Base-by-base conservation (phyloP, 2,329 filamentous ascomycete genomes). In the Claviceps pusilla region DNA sequence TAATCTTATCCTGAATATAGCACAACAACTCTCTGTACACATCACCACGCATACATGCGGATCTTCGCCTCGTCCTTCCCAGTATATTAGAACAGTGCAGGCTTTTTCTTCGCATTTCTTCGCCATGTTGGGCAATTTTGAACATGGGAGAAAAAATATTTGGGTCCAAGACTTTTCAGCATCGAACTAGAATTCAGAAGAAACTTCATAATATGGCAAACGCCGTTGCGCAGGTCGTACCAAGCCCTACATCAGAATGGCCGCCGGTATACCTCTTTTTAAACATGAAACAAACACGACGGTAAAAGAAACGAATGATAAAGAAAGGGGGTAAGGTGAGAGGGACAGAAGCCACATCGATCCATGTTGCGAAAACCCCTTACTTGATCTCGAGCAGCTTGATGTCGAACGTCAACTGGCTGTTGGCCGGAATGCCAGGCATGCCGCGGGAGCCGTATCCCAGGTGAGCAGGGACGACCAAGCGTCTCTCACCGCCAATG, bases 351-450 rank as follows among this genome's bases (percentile, higher is more conserved):
- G 11, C 19, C 29, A 19, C n/a, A 35, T 52, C 54, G 41, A 51
- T n/a, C 5, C 33, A 11, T 16, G 31, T 28, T 31, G 33, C 45
- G 24, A 9, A 12, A 35, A 49, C 50, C 59, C 55, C 71, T 76
- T 83, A 90, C 77, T 89, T 89, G 72, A 89, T 87, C 71, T 86
- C 83, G 54, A 91, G 74, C 53, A 90, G 76, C 78, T 91, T 93
- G 64, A 93, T 78, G 69, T 98, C 94, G 70, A 98, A 98, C 68
- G 86, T 80, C 69, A 98, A 75, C 61, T 85, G 88, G 69, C 89
- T 91, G 80, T 97, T 96, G 63, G 78, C 79, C 29, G 93, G 93
- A 63, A 98, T 97, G 61, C 86, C 89, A 51, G 89, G 86, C 29
- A 87, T 72, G 58, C 78, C 76, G 74, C 87, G 86, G 73, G 81